phyloP scores from a whole-genome alignment of 306 rosid genomes.

The Senna tora region DNA sequence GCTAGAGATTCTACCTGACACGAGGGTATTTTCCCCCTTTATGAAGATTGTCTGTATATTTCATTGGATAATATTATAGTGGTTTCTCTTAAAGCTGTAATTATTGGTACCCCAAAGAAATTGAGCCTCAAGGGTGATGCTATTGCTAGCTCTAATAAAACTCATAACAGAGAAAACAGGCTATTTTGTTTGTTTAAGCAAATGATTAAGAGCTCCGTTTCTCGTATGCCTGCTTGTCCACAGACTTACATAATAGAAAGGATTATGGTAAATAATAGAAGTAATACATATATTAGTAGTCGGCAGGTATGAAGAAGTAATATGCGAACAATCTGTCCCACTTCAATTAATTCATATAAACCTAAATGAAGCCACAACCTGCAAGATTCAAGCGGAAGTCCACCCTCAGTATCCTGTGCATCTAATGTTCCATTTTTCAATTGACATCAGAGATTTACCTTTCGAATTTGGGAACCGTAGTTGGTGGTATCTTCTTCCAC shows the following conservation, averaged over 20 bases:
- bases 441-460: constrained; percentile 56
- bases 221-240: background rate
- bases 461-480: constrained; percentile 59
- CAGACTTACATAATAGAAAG: background rate
- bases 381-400: constrained; percentile 48
- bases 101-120: background rate
- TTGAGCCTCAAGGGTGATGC: background rate
- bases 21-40: constrained; percentile 24
- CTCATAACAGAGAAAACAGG: background rate
- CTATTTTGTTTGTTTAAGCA: background rate
- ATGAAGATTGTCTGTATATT: constrained; percentile 32
- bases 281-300: background rate
- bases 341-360: constrained; percentile 53
- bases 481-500: constrained; percentile 69
- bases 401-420: constrained; percentile 4
- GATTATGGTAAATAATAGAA: background rate
- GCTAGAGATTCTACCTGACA: constrained; percentile 47
- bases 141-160: background rate
- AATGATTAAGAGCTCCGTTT: background rate
- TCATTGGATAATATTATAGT: constrained; percentile 42
- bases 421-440: too few relatives aligned
- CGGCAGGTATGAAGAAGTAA: background rate
- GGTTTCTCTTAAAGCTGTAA: background rate
- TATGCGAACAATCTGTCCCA: background rate
- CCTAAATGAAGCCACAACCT: constrained; percentile 76